Conservation (phyloP, 1,284 basidiomycete species). For the Apiotrichum brassicae region DNA sequence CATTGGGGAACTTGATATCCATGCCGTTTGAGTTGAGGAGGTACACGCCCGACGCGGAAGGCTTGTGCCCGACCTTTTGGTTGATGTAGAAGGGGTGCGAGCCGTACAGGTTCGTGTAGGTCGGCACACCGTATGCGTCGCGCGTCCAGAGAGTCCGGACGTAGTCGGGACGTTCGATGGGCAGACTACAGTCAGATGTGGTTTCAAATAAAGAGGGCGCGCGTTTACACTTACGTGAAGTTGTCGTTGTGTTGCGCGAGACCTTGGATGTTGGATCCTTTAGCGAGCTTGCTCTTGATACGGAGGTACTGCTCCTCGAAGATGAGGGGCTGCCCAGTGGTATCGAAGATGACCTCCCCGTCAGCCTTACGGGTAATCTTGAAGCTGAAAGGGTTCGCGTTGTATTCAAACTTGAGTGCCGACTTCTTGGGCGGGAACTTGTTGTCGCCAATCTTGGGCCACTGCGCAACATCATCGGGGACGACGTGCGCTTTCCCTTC, state of each 20-base stretch:
- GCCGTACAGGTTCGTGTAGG: constrained; percentile 31
- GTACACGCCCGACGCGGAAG: constrained; percentile 47
- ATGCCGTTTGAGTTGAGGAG: constrained; percentile 33
- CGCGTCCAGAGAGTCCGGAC: constrained; percentile 30
- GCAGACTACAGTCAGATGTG: constrained; percentile 61
- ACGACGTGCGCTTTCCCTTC: constrained; percentile 58
- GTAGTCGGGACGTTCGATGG: constrained; percentile 49
- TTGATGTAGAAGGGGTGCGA: constrained; percentile 27
- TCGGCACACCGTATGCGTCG: constrained; percentile 13
- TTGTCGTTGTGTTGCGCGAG: constrained; percentile 54
- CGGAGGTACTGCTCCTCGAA: constrained; percentile 77
- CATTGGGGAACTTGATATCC: constrained; percentile 25
- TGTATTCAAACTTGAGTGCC: constrained; percentile 57
- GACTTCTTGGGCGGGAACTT: constrained; percentile 46
- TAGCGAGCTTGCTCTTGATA: constrained; percentile 41
- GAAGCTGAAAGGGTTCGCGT: constrained; percentile 62
- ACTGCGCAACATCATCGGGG: constrained; percentile 58
- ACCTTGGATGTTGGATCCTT: constrained; percentile 65
- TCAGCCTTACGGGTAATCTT: constrained; percentile 60
- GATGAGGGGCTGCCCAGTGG: constrained; percentile 57
- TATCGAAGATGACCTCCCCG: constrained; percentile 63
- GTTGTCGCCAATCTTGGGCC: constrained; percentile 50
- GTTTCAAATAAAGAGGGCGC: constrained; percentile 42
- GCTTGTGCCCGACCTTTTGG: constrained; percentile 6
- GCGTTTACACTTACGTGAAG: constrained; percentile 4